Evolutionary conservation across 2,329 filamentous ascomycete genomes (phyloP), one percentile per base, ranked within the genome.

Genomic region (Pseudocercospora eumusae): DNA sequence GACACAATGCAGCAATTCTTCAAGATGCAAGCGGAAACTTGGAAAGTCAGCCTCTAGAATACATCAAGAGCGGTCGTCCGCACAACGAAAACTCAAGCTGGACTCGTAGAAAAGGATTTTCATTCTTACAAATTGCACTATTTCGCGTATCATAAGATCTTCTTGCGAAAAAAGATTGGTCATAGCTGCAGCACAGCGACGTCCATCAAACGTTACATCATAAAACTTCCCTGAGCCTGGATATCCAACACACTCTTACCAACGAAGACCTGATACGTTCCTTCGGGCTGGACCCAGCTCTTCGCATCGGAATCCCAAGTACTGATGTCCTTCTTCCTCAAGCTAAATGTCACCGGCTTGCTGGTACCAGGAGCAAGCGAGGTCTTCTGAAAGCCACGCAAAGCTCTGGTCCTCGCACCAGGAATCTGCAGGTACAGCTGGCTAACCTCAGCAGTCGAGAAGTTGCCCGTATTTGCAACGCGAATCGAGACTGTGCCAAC

Each of bases 381-480:
- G 13, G 60, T 64, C 68, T 80, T 80, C 31, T 77, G 75, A 56
- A 79, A 81, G 10, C 69, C 71, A 11, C 71, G 64, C 11, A 74
- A 78, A 11, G 66, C 66, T 53, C 65, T 66, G 1, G 66, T 65
- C n/a, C 61, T 59, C 8, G 44, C 55, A 76, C 75, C 21, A 0
- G 70, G 70, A 20, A 73, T 69, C 33, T 65, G 49, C 23, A 73
- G 74, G 65, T 84, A 84, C 2, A 86, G 70, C 69, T 87, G 84
- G 1, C 80, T 80, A 3, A 87, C 83, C n/a, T 83, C 83, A 31
- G 81, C 80, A 31, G 82, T 82, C 0, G 74, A 64, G 2, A 77
- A 74, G 64, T 71, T 67, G 1, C 90, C 90, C 0, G 80, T 83
- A 70, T 93, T 93, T 6, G 77, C 82, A 1, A 93, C 77, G 0